phyloP scores from a whole-genome alignment of 371 early-diverging fungal genomes.

The Chytridiales sp. region DNA sequence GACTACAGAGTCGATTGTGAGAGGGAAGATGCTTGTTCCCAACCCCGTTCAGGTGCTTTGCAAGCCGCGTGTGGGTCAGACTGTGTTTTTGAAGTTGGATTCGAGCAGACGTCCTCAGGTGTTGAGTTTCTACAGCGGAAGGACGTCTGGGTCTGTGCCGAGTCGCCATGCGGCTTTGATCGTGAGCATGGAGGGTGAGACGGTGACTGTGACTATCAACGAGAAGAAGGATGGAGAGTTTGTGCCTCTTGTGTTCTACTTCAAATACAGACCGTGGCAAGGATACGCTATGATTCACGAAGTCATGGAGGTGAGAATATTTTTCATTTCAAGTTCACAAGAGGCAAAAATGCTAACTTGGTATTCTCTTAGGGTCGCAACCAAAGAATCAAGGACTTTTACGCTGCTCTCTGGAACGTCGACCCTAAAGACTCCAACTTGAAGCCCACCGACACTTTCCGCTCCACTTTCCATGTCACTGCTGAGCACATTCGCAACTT shows the following conservation, averaged over 20 bases:
- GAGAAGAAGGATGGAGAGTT: conserved; percentile 67
- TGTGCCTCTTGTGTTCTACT: conserved; percentile 74
- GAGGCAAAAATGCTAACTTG: not conserved
- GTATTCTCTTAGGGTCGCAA: conserved; percentile 64
- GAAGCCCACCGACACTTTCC: conserved; percentile 67
- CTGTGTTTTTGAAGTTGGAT: conserved; percentile 64
- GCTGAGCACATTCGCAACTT: conserved; percentile 70
- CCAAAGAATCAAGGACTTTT: conserved; percentile 90
- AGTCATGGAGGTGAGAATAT: conserved; percentile 66
- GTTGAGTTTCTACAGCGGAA: conserved; percentile 56
- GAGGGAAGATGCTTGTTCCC: conserved; percentile 63
- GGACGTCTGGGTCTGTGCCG: conserved; percentile 50
- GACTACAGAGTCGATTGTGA: conserved; percentile 77
- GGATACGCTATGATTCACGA: conserved; percentile 89
- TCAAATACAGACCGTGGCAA: conserved; percentile 76
- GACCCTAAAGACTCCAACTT: conserved; percentile 51
- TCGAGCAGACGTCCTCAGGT: conserved; percentile 39
- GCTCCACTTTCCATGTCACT: conserved; percentile 57
- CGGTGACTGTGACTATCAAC: conserved; percentile 68
- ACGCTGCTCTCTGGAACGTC: conserved; percentile 85
- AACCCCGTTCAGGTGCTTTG: conserved; percentile 80
- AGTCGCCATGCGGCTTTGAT: conserved; percentile 63
- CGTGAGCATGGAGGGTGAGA: conserved; percentile 55
- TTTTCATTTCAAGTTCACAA: not conserved
- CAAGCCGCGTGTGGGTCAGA: conserved; percentile 80